Evolutionary conservation across 83 land plant species (phyloP), one percentile per base, ranked within the genome.

Genomic region (Thuja plicata): DNA sequence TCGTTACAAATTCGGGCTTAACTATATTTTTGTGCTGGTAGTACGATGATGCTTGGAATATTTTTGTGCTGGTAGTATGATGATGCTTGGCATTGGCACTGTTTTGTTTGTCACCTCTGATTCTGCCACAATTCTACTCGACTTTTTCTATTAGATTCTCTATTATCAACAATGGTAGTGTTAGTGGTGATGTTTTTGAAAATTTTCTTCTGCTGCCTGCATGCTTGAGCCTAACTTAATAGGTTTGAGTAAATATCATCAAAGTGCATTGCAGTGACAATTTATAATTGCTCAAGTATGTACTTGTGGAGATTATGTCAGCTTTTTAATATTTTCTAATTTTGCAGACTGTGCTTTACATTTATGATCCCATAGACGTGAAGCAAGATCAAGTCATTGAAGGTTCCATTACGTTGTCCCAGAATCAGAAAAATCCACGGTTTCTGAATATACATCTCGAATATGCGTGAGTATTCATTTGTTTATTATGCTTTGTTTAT

Each of bases 351-450:
- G 35, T 98, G 86, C 86, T 98, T 1, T 98, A 98, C 91, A 92
- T 96, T 32, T 96, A 94, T 88, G 99, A 98, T 15, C 99, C 99
- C n/a, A 90, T 96, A 81, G 98, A 96, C 38, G 90, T 98, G 89
- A 92, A 90, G 88, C 98, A 98, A 92, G 99, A 98, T 87, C 96
- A 98, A 88, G 66, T 92, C 5, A 98, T 98, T 74, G 97, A 94
- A 81, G 99, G 99, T 55, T 94, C 96, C 21, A 88, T 98, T 60
- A 93, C 93, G 45, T 80, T 98, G n/a, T 91, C 98, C 45, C 99
- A 98, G 86, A 94, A 96, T 92, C 95, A 88, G 91, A 98, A 98
- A 90, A 98, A 98, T 82, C 90, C 93, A 37, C 94, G 99, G 32
- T 98, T 98, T 85, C 92, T 98, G 91, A 96, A 98, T 90, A 95